Base-by-base conservation (phyloP, 2,329 filamentous ascomycete species). In the Pseudohalonectria lignicola region DNA sequence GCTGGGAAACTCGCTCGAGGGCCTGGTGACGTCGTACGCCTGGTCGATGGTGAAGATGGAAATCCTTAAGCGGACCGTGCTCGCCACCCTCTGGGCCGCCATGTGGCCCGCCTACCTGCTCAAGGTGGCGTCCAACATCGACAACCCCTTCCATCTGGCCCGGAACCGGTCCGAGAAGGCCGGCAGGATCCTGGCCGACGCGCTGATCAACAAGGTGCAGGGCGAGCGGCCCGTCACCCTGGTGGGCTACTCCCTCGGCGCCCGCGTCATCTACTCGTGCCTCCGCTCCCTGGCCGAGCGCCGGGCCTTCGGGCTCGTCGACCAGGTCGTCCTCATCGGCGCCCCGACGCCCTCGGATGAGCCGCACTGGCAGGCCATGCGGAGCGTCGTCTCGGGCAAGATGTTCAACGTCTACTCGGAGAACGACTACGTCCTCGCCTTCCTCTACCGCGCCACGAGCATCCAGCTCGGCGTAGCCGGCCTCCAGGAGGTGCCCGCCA, bases 361-460 rank as follows among this genome's bases (percentile, higher is more conserved):
- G 1, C 68, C 69, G 2, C 76, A 86, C 47, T 95, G 88, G 88
- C 72, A 79, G 32, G 67, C 75, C 28, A 76, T 94, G 47, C 76
- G 86, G 21, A 76, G 74, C 32, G 85, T 90, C 1, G 86, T 94
- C 1, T 76, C 80, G 2, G 87, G 88, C 3, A 74, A 82, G 41
- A 69, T 94, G 7, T 82, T 94, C 49, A 95, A 95, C 49, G 86
- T 90, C 8, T 94, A 82, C 59, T 90, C 85, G 2, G 77, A 81
- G 37, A 88, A 92, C 43, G 88, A 95, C 57, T 84, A 86, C 51
- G 78, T 95, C 23, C 75, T 95, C 1, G 87, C 78, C 1, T 90
- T 94, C 53, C 65, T 94, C 15, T 94, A 95, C 56, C 78, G 88
- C 32, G 81, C 86, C 3, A 86, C 83, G 30, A 87, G 80, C 41